A percentile compares a stretch with the other conserved stretches of the same genome.
Conservation (phyloP, 768 basidiomycete genomes). For the Boletus coccyginus region DNA sequence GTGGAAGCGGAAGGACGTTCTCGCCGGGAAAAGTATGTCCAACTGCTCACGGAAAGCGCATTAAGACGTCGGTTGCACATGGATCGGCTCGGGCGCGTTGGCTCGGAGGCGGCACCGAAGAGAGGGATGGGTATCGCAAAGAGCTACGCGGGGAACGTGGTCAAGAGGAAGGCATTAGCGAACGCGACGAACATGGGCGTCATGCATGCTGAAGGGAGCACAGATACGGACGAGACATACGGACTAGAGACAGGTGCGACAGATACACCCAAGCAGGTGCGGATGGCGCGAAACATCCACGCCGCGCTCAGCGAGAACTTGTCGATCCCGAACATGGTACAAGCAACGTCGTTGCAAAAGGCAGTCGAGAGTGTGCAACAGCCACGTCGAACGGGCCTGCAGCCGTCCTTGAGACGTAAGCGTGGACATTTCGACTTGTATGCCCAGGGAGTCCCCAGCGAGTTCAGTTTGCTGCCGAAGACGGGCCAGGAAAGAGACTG, state of each 20-base stretch:
- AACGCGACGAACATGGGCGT: slow-evolving; percentile 11
- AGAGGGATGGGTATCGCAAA: background rate
- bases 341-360: slow-evolving; percentile 6
- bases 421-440: slow-evolving; percentile 15
- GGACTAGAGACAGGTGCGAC: background rate
- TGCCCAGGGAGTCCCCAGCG: slow-evolving; percentile 4
- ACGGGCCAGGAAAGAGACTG: background rate
- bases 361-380: background rate
- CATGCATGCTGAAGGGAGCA: background rate
- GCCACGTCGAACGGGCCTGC: background rate
- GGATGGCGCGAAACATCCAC: slow-evolving; percentile 7
- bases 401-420: slow-evolving; percentile 7
- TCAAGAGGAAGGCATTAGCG: slow-evolving; percentile 13
- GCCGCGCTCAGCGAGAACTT: slow-evolving; percentile 16
- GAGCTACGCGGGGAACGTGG: background rate
- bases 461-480: slow-evolving; percentile 16
- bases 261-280: slow-evolving; percentile 11
- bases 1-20: background rate
- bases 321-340: slow-evolving; percentile 16
- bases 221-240: background rate
- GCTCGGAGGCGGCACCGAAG: background rate
- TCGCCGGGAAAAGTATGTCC: slow-evolving; percentile 16
- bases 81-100: slow-evolving; percentile 1
- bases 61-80: slow-evolving; percentile 17
- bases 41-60: slow-evolving; percentile 20